Conservation (phyloP, 768 basidiomycete genomes). For the Xerocomellus amylosporus region DNA sequence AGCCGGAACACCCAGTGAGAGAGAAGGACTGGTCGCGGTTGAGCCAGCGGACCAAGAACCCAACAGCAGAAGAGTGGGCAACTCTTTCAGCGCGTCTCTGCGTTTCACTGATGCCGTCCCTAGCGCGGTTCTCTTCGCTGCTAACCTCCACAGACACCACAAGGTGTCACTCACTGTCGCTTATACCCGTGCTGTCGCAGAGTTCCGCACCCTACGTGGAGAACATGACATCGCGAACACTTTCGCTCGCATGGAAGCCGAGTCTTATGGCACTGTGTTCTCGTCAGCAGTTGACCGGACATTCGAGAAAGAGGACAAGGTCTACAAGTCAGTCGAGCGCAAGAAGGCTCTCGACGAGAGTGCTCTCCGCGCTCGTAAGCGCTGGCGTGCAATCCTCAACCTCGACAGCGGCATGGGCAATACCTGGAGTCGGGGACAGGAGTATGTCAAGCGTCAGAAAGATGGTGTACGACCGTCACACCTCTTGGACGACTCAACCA, state of each 20-base stretch:
- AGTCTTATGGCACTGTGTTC: constrained; percentile 68
- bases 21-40: constrained; percentile 76
- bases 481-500: constrained; percentile 44
- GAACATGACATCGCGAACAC: constrained; percentile 75
- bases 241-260: constrained; percentile 79
- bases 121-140: constrained; percentile 79
- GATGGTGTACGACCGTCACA: constrained; percentile 67
- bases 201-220: constrained; percentile 86
- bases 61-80: constrained; percentile 87
- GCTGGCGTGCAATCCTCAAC: constrained; percentile 70
- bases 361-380: constrained; percentile 62
- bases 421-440: constrained; percentile 69
- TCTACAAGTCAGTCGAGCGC: constrained; percentile 57
- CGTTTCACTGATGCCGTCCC: constrained; percentile 10
- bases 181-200: constrained; percentile 73
- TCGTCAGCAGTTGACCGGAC: constrained; percentile 58
- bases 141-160: constrained; percentile 72
- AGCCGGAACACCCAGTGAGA: constrained; percentile 51
- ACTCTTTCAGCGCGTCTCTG: not conserved
- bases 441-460: constrained; percentile 72
- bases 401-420: constrained; percentile 37
- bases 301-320: constrained; percentile 60
- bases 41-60: constrained; percentile 77
- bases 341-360: constrained; percentile 57
- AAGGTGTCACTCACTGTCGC: constrained; percentile 67